Evolutionary conservation across 495 filamentous ascomycete species (phyloP), one percentile per base, ranked within the genome.

Genomic region (Aspergillus steynii): DNA sequence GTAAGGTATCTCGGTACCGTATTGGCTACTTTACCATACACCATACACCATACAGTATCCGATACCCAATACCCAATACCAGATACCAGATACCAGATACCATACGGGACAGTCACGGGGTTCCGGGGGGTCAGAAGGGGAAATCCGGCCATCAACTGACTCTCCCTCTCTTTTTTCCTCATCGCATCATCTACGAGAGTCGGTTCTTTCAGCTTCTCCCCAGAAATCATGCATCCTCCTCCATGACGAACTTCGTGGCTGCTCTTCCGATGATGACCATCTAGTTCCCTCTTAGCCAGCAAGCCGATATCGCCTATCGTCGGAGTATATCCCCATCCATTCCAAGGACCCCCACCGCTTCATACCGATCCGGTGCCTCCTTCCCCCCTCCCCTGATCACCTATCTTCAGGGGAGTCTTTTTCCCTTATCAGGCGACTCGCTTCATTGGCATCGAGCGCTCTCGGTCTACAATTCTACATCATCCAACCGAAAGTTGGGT

Each of bases 141-240:
- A 25, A n/a, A 20, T 34, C 31, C 5, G 31, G 6, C 6, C 31
- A 25, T 55, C 31, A 37, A 32, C 31, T 55, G n/a, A 9, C 31
- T 10, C n/a, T 61, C 59, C 26, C 52, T n/a, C 26, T 50, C 28
- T 37, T 58, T 31, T 32, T 26, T 50, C 32, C 8, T 56, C 8
- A 34, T 28, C 42, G 7, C 37, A 42, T 2, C 37, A 32, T 32
- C 31, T 10, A 9, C 15, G 26, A 49, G 47, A 49, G 4, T 49
- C 4, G 26, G 12, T 49, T 25, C 28, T 20, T 50, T 14, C 53
- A 32, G 47, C 25, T 42, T 51, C 53, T 31, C 27, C 55, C 28
- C 53, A 48, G 29, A 26, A 53, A 64, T 29, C 53, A 67, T 67
- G 61, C 47, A 55, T 58, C 56, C 60, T 61, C 50, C 56, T 42